A percentile compares a stretch with the other conserved stretches of the same genome.
Evolutionary conservation across 2,329 filamentous ascomycete species (phyloP).

Genomic region (Tympanopsis confertula): DNA sequence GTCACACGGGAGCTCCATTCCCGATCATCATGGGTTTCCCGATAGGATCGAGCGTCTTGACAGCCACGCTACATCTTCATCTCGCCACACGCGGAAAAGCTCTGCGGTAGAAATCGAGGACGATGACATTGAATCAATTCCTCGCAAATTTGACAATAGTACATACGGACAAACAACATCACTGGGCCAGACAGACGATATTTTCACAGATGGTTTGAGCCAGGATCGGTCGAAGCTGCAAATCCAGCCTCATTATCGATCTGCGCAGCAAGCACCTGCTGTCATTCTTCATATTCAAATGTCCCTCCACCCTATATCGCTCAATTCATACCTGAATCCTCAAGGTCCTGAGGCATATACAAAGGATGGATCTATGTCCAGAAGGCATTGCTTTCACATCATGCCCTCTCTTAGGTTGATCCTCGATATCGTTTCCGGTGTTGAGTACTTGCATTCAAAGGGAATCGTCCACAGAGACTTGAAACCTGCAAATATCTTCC

Average conservation of each 20-base stretch:
- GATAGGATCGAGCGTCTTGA: too few species aligned
- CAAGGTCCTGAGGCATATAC: conserved; percentile 7
- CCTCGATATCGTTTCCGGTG: conserved; percentile 43
- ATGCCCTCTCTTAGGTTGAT: conserved; percentile 43
- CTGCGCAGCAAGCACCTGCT: conserved; percentile 14
- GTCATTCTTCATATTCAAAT: conserved; percentile 57
- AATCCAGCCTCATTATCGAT: conserved; percentile 11
- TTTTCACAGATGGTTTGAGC: conserved; percentile 14
- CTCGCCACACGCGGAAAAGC: not conserved
- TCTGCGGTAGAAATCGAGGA: conserved; percentile 12
- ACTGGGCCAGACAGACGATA: conserved; percentile 8
- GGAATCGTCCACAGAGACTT: conserved; percentile 54
- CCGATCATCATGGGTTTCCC: not conserved
- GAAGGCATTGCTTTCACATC: conserved; percentile 49
- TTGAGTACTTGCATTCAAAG: conserved; percentile 50
- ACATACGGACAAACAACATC: conserved; percentile 12
- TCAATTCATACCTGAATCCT: conserved; percentile 42
- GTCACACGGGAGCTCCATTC: too few species aligned
- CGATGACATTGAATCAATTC: conserved; percentile 34
- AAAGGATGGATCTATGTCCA: conserved; percentile 6
- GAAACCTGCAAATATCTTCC: conserved; percentile 57
- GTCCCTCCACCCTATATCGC: conserved; percentile 52
- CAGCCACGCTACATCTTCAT: not conserved
- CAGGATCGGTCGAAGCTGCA: conserved; percentile 17
- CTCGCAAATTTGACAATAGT: conserved; percentile 21